phyloP scores from a whole-genome alignment of 169 alveolate species.

The Plasmodium inui region DNA sequence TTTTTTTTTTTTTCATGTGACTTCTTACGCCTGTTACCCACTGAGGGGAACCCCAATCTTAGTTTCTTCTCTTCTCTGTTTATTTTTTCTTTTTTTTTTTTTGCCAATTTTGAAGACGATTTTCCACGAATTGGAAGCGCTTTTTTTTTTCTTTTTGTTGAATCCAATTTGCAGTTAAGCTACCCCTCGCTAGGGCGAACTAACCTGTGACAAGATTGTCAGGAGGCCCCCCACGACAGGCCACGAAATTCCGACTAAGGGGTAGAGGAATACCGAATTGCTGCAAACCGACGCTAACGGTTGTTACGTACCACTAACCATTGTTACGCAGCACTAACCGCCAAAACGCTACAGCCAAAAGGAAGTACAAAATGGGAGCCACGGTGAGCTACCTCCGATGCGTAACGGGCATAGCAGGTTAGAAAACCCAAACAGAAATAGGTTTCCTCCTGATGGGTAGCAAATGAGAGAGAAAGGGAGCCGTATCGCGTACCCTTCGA shows the following conservation, averaged over 20 bases:
- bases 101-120: background rate
- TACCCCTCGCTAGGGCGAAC: background rate
- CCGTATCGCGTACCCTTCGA: background rate
- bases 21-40: background rate
- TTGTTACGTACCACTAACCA: background rate
- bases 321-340: background rate
- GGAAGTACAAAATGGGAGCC: constrained; percentile 41
- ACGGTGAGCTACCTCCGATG: constrained; percentile 28
- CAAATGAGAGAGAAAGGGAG: background rate
- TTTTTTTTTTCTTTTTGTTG: background rate
- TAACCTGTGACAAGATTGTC: background rate
- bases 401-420: constrained; percentile 52
- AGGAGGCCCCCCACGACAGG: background rate
- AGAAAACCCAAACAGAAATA: background rate
- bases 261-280: background rate
- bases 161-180: background rate
- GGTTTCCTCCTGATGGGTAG: background rate
- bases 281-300: background rate
- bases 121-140: background rate
- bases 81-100: background rate
- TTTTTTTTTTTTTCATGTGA: background rate
- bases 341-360: background rate
- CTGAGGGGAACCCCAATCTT: background rate
- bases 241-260: background rate
- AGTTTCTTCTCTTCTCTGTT: background rate